Base-by-base conservation (phyloP, 1,284 basidiomycete species). In the Puccinia novopanici region DNA sequence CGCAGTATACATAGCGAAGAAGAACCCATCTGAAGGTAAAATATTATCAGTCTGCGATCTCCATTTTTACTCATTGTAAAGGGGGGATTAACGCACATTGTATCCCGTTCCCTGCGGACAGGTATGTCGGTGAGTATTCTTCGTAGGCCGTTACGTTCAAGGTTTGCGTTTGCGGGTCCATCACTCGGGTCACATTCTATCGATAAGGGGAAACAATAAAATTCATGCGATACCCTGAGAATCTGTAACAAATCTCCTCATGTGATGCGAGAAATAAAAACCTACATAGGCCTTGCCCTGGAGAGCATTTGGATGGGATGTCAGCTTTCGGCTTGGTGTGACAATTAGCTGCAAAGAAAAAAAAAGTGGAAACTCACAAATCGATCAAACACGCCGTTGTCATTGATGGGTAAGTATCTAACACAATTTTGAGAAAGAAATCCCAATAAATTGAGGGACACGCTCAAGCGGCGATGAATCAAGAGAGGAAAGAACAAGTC, bases 361-460 rank as follows among this genome's bases (percentile, higher is more conserved):
- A 65, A 22, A 52, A 42, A 77, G n/a, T n/a, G n/a, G n/a, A n/a
- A n/a, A n/a, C 75, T 77, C 17, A 77, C 76, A 79, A 79, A 79
- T 59, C 76, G 24, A 68, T 79, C 76, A 70, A 59, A 79, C 37
- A 79, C 67, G 42, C 67, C 76, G 45, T 79, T 71, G n/a, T 71
- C 55, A 50, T 79, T 79, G 40, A 79, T 79, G 34, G 65, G 65
- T 15, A 79, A 19, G 40, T 79, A 79, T 24, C 76, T 79, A 30
- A 13, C 24, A 52, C 22, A 13, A 59, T 54, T 34, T 15, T n/a
- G 19, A 37, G 67, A 54, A 30, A 34, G 30, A 37, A 52, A 24
- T 27, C 30, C 27, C 37, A 4, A 13, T 3, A 73, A 40, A 8
- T 73, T 12, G 57, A 8, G 6, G 6, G 22, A 45, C 42, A 12